Percentiles rank a stretch among this genome's conserved stretches.
Conservation (phyloP, 1,139 yeast genomes). For the Saccharomyces hybrid region DNA sequence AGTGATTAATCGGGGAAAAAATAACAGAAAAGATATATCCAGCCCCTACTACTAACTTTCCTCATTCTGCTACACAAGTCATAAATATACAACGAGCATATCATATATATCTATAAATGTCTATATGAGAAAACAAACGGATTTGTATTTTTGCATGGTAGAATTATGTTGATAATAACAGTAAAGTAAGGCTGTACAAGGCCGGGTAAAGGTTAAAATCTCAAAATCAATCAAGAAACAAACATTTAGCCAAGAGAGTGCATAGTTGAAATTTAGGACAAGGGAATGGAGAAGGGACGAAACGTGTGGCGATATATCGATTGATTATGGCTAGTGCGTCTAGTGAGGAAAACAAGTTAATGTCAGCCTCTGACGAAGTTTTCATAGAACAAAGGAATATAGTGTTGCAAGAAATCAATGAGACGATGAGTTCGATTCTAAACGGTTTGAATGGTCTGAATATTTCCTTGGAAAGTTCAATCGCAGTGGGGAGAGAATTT, state of each 20-base stretch:
- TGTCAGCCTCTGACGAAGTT: slow-evolving; percentile 14
- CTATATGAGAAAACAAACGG: neutral
- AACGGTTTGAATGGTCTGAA: slow-evolving; percentile 44
- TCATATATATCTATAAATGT: neutral
- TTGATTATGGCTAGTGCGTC: neutral
- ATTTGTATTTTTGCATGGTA: no score
- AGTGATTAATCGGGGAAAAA: slow-evolving; percentile 21
- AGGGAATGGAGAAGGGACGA: neutral
- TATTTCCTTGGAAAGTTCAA: slow-evolving; percentile 43
- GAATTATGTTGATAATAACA: no score
- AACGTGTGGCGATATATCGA: neutral
- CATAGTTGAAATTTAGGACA: neutral
- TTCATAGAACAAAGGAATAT: slow-evolving; percentile 29
- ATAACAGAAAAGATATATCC: neutral
- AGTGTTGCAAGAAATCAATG: slow-evolving; percentile 28
- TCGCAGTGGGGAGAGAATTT: slow-evolving; percentile 50
- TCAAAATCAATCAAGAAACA: neutral
- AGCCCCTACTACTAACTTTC: neutral
- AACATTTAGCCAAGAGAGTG: neutral
- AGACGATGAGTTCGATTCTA: slow-evolving; percentile 44
- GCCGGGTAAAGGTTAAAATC: neutral
- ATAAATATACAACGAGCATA: neutral
- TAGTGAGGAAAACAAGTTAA: neutral
- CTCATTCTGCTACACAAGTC: neutral
- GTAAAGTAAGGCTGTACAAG: neutral